Base-by-base conservation (phyloP, 306 rosid genomes). In the Astragalus membranaceus region DNA sequence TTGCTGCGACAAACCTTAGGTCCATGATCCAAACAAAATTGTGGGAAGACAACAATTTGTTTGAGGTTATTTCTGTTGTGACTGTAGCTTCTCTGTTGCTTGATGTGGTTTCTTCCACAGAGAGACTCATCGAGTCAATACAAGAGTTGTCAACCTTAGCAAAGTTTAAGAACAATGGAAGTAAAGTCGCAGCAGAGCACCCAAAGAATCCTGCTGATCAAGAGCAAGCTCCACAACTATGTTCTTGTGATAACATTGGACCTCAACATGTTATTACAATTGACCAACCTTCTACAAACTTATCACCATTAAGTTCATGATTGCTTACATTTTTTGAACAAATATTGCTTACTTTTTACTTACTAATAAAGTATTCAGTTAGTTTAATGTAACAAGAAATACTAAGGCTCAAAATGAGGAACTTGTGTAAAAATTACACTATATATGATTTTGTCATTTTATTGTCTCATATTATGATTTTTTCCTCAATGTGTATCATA, bases 81-180 rank as follows among this genome's bases (percentile, higher is more conserved):
- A 80, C 79, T 1, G 76, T 70, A 36, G 79, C 83, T 43, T 71
- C 57, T 0, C 15, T 79, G 5, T 61, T 79, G 48, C 48, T 78
- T 75, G 79, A 82, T 67, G 64, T 76, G 50, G 80, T 82, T 67
- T 79, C 76, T 66, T 71, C 70, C 10, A 50, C 75, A 1, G 71
- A 79, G 63, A 79, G 4, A 50, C 70, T 82, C 3, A 76, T 44
- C 2, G 74, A 79, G 17, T 82, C 86, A 23, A 37, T 79, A 10
- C 35, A 48, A 37, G 84, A 79, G 52, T 46, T 82, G 2, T 77
- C 78, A 1, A 60, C 23, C 7, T 11, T 72, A 2, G 87, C 84
- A 12, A 69, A 77, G 8, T 63, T 72, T 13, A 61, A 48, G 50
- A 59, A 57, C 7, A 58, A 58, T 26, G 41, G 56, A 6, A 20